Conservation (phyloP, 306 rosid species). For the Geum urbanum region DNA sequence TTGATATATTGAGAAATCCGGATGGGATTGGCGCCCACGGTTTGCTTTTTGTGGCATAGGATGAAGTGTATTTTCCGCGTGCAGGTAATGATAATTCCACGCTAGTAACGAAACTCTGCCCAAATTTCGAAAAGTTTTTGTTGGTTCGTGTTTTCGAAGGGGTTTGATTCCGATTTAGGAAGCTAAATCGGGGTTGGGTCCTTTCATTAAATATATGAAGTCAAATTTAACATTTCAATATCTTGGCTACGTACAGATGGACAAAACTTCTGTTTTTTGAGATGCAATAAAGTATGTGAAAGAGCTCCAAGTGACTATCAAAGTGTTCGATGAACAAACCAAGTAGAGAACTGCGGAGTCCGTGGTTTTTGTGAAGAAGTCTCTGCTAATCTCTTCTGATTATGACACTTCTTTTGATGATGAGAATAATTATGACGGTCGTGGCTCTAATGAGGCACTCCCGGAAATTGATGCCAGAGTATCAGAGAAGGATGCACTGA, state of each 20-base stretch:
- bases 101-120: no score
- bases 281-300: conserved; percentile 66
- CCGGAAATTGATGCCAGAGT: conserved; percentile 60
- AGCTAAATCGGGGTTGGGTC: no score
- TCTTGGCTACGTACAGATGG: conserved; percentile 56
- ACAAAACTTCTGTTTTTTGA: conserved; percentile 66
- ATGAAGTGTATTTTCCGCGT: no score
- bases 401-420: conserved; percentile 46
- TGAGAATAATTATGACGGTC: conserved; percentile 31
- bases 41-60: no score
- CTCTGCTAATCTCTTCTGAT: conserved; percentile 28
- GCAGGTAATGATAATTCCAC: no score
- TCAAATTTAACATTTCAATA: not conserved
- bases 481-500: conserved; percentile 50
- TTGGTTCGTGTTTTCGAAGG: no score
- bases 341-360: conserved; percentile 48
- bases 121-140: no score
- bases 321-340: conserved; percentile 49
- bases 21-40: no score
- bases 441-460: conserved; percentile 12
- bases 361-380: conserved; percentile 33
- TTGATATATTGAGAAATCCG: no score
- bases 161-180: no score
- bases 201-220: no score
- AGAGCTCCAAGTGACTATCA: conserved; percentile 53